These are phyloP conservation scores for Debaryomyces psychrophilus DNA, from an alignment of 1,139 yeast species.

Conservation along the genomic window DNA sequence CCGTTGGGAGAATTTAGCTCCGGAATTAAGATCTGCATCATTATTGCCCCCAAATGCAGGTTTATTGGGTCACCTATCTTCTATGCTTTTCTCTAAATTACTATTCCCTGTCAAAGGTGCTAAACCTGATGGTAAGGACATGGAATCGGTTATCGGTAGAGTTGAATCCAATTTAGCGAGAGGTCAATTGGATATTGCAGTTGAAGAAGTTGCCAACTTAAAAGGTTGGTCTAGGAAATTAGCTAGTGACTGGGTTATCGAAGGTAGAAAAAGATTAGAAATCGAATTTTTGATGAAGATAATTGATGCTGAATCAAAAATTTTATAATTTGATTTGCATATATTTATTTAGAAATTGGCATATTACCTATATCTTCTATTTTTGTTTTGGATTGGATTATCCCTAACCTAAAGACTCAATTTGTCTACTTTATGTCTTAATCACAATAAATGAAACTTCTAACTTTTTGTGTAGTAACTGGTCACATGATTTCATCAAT, in stretches of 20 bases:
- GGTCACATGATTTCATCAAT: slow-evolving; percentile 1
- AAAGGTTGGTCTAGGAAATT: slow-evolving; percentile 93
- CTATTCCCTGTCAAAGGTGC: slow-evolving; percentile 65
- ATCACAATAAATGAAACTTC: neutral
- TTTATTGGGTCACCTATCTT: slow-evolving; percentile 85
- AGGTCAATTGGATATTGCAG: slow-evolving; percentile 84
- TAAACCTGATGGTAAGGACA: slow-evolving; percentile 70
- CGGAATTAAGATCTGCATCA: slow-evolving; percentile 88
- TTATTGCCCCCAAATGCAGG: slow-evolving; percentile 95
- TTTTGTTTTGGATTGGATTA: neutral
- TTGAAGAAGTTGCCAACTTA: slow-evolving; percentile 85
- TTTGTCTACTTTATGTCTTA: slow-evolving; percentile 2
- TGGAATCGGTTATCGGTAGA: slow-evolving; percentile 86
- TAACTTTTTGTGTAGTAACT: neutral
- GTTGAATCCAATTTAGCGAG: slow-evolving; percentile 76
- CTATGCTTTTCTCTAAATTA: slow-evolving; percentile 73
- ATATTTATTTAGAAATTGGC: slow-evolving; percentile 10
- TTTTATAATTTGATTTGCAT: slow-evolving; percentile 25
- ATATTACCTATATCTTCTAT: slow-evolving; percentile 2
- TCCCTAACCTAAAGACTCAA: neutral
- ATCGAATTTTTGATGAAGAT: slow-evolving; percentile 75
- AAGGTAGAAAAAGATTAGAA: slow-evolving; percentile 88
- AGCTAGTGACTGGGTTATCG: slow-evolving; percentile 88
- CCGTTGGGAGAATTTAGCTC: slow-evolving; percentile 76
- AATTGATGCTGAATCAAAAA: slow-evolving; percentile 59